Conservation (phyloP, 371 early-diverging fungal species). For the Syncephalastrum racemosum region DNA sequence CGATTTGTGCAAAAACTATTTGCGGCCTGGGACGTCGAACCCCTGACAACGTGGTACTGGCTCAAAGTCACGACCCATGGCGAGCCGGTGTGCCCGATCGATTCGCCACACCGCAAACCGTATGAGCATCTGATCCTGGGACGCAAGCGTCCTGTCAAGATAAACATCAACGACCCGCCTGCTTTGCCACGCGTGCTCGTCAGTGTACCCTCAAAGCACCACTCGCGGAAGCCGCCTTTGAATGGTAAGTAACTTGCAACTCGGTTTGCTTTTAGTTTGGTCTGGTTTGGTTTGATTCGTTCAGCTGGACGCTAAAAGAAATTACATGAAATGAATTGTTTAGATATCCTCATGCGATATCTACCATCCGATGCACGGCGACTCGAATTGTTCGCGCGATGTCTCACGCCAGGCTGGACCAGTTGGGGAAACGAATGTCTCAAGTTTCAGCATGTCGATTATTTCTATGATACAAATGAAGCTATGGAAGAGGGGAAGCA, state of each 20-base stretch:
- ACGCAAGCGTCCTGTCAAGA: neutral
- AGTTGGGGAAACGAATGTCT: conserved; percentile 81
- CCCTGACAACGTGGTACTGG: conserved; percentile 68
- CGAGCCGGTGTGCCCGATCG: conserved; percentile 52
- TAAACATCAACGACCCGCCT: neutral
- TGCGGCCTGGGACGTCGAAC: conserved; percentile 61
- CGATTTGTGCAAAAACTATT: conserved; percentile 70
- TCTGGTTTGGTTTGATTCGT: too few relatives aligned
- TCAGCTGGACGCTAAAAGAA: neutral
- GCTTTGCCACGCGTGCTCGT: conserved; percentile 34
- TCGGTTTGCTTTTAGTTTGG: too few relatives aligned
- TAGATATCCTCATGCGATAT: conserved; percentile 28
- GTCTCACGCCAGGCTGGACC: conserved; percentile 60
- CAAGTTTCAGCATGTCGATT: conserved; percentile 53
- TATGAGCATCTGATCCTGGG: conserved; percentile 69
- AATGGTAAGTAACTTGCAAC: conserved; percentile 21
- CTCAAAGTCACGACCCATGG: conserved; percentile 60
- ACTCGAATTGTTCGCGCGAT: conserved; percentile 76
- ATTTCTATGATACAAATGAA: conserved; percentile 18
- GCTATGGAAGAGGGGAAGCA: neutral
- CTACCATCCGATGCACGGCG: conserved; percentile 27
- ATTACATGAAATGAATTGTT: neutral
- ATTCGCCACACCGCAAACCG: conserved; percentile 63
- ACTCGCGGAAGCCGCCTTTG: conserved; percentile 74
- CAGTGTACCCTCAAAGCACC: conserved; percentile 58